Evolutionary conservation across 2,329 filamentous ascomycete genomes (phyloP), one percentile per base, ranked within the genome.

Genomic region (Stagonosporopsis vannaccii): DNA sequence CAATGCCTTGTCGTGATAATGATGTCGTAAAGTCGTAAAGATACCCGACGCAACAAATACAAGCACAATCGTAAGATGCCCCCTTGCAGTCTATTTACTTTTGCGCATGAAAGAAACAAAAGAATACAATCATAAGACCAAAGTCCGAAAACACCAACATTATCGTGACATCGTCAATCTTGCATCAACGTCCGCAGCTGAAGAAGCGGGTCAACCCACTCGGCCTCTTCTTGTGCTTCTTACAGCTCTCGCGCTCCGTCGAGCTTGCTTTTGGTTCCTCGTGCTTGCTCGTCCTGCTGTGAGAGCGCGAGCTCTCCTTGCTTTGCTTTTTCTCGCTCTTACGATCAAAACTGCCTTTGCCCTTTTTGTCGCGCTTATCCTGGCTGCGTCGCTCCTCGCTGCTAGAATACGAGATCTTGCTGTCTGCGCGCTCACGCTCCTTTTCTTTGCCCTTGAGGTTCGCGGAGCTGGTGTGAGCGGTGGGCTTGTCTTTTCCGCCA

Each of bases 151-250:
- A 42, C 30, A 42, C 32, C 32, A 48, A 35, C 30, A 28, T 20
- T 40, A 46, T 48, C 39, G 11, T 40, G 22, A 25, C 15, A 42
- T 40, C 32, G 19, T 44, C 6, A 56, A 46, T 20, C 12, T 20
- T 30, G 25, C 5, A 19, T 39, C 56, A 23, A 15, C 59, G 49
- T 17, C 73, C 72, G 63, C 73, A 75, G 36, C 68, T 74, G 48
- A 75, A 59, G 13, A 63, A 71, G 53, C 69, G 70, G 8, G 72
- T 65, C 55, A 75, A 73, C 9, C 65, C 66, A 44, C 65, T 68
- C 15, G 63, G 55, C 39, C 58, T 61, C 53, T 55, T 64, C 58
- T 66, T 66, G 44, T 59, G 61, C 54, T 61, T 64, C 44, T 66
- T 67, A 52, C 58, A 62, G 39, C 50, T 57, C 23, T 59, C 55